phyloP scores from a whole-genome alignment of 2,329 filamentous ascomycete species.

The Elsinoe necatrix region DNA sequence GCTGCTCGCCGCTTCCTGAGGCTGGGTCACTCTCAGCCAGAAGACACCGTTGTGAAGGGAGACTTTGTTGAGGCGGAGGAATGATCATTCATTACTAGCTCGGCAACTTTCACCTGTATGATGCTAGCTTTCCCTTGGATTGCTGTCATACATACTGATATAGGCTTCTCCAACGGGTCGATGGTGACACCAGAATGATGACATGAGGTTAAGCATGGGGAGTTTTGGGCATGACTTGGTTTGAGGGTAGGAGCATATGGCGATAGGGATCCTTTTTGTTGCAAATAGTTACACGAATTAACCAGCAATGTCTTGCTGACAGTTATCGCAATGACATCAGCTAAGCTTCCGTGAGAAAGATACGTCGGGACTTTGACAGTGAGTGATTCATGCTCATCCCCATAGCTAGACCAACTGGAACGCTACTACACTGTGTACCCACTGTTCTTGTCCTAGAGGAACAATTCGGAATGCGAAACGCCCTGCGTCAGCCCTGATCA shows the following conservation, averaged over 20 bases:
- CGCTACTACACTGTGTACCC: background rate
- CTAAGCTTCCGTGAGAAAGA: too few relatives aligned
- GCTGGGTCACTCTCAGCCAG: constrained; percentile 10
- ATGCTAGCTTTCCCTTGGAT: too few relatives aligned
- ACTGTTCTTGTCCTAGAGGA: background rate
- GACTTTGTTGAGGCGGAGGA: constrained; percentile 13
- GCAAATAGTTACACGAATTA: background rate
- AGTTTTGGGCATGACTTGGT: background rate
- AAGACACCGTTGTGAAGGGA: background rate
- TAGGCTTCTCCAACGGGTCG: too few relatives aligned
- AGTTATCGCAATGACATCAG: too few relatives aligned
- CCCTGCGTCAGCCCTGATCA: background rate
- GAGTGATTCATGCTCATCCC: background rate
- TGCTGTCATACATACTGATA: too few relatives aligned
- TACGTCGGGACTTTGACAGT: too few relatives aligned
- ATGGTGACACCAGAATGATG: too few relatives aligned
- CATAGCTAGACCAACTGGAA: background rate
- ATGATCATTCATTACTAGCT: background rate
- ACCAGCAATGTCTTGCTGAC: too few relatives aligned
- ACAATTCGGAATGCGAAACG: background rate
- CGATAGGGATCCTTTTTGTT: background rate
- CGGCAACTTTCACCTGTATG: too few relatives aligned
- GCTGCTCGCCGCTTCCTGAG: constrained; percentile 5
- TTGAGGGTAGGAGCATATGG: background rate
- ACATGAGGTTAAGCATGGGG: too few relatives aligned